Evolutionary conservation across 495 filamentous ascomycete genomes (phyloP), one percentile per base, ranked within the genome.

Genomic region (Letharia lupina): DNA sequence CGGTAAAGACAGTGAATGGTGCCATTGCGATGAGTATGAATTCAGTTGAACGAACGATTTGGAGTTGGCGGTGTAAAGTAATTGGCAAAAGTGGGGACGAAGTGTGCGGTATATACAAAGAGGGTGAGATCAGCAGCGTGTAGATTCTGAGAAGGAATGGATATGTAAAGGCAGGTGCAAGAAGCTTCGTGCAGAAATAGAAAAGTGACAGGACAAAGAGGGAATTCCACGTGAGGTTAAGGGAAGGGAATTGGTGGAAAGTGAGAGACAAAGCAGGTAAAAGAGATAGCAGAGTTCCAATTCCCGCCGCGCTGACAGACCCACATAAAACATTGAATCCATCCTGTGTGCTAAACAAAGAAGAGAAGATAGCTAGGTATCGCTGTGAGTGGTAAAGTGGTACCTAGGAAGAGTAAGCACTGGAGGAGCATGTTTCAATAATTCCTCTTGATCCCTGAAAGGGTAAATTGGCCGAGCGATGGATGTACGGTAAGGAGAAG

Each of bases 21-120:
- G 54, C 20, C 60, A 65, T 68, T 61, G 61, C 57, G 13, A 39
- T 35, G 18, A 56, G 35, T 67, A 57, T 39, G 15, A 10, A 4
- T n/a, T 39, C 2, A 15, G 28, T 39, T 56, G 62, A 33, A 33
- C 0, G 33, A 13, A 9, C 3, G 15, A n/a, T n/a, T 60, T 64
- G 52, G 31, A 12, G 5, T 33, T 50, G 37, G 40, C 2, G 44
- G 40, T 40, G 62, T 13, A 62, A 13, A 44, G 4, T 2, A 33
- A 2, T 42, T 31, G 20, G 12, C 5, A 0, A 58, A 35, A 39
- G 23, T 28, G 16, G 18, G 31, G 37, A 48, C 44, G 7, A 59
- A 37, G 33, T 42, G 50, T 8, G 13, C 23, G 28, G 2, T 60
- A 33, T 63, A 20, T 28, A 28, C 23, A 18, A 52, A 44, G 13